phyloP scores from a whole-genome alignment of 352 stramenopile species.

The Globisporangium paddicum region DNA sequence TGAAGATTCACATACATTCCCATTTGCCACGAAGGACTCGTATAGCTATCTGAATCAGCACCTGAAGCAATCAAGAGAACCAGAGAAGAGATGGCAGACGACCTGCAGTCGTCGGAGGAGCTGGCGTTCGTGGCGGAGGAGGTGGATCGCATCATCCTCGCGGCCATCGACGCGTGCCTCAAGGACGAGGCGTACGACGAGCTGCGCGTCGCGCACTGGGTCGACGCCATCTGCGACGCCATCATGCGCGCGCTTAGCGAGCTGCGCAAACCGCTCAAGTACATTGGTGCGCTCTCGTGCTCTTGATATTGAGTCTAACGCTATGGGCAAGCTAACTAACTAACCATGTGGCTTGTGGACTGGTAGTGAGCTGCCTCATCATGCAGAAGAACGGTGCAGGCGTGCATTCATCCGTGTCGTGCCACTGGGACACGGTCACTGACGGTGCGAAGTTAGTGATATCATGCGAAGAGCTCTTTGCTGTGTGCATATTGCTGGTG shows the following conservation, averaged over 20 bases:
- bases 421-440: slow-evolving; percentile 89
- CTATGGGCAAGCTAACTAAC: neutral
- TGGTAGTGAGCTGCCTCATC: slow-evolving; percentile 82
- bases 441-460: slow-evolving; percentile 45
- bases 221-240: slow-evolving; percentile 89
- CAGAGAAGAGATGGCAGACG: slow-evolving; percentile 58
- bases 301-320: too few relatives aligned
- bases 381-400: slow-evolving; percentile 94
- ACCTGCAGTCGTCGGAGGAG: slow-evolving; percentile 87
- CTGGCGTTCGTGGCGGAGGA: slow-evolving; percentile 90
- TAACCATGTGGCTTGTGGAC: slow-evolving; percentile 8
- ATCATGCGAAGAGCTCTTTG: neutral
- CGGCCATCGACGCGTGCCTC: slow-evolving; percentile 75
- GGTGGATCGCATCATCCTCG: slow-evolving; percentile 86
- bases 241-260: slow-evolving; percentile 86
- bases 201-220: slow-evolving; percentile 79
- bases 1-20: too few relatives aligned
- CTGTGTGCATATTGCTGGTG: neutral
- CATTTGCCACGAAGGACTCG: neutral
- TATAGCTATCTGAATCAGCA: neutral
- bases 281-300: slow-evolving; percentile 47
- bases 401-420: slow-evolving; percentile 85
- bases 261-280: slow-evolving; percentile 92
- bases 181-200: slow-evolving; percentile 89
- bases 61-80: too few relatives aligned